Conservation (phyloP, 2,329 filamentous ascomycete genomes). For the Cercospora janseana region DNA sequence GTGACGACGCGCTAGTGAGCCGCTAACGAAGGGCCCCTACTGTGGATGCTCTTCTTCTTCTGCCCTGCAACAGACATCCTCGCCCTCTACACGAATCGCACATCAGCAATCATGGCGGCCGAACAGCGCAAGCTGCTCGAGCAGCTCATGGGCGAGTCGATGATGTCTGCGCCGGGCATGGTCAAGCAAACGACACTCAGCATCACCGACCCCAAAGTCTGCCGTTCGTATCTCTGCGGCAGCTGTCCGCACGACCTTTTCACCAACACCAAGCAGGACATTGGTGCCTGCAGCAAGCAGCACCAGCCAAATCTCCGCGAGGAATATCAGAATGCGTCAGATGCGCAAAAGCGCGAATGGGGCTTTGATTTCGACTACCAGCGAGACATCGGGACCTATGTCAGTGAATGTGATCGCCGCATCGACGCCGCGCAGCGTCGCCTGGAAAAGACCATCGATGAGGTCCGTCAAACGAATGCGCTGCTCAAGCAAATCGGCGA, state of each 20-base stretch:
- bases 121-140: constrained; percentile 98
- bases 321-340: constrained; percentile 76
- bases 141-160: constrained; percentile 75
- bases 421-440: constrained; percentile 88
- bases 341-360: constrained; percentile 70
- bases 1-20: background rate
- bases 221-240: constrained; percentile 87
- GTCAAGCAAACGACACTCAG: constrained; percentile 77
- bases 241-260: constrained; percentile 98
- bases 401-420: constrained; percentile 91
- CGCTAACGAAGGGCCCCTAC: too few relatives aligned
- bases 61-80: constrained; percentile 10
- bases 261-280: constrained; percentile 98
- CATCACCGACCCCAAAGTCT: constrained; percentile 89
- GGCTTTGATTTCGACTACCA: constrained; percentile 97
- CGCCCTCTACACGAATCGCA: background rate
- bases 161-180: constrained; percentile 62
- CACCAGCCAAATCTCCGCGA: constrained; percentile 85
- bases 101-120: constrained; percentile 70
- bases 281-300: constrained; percentile 82
- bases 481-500: constrained; percentile 85
- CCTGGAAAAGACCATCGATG: constrained; percentile 95
- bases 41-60: too few relatives aligned
- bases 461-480: constrained; percentile 86
- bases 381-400: constrained; percentile 92